Base-by-base conservation (phyloP, 2,329 filamentous ascomycete genomes). In the Penicillium sp. region DNA sequence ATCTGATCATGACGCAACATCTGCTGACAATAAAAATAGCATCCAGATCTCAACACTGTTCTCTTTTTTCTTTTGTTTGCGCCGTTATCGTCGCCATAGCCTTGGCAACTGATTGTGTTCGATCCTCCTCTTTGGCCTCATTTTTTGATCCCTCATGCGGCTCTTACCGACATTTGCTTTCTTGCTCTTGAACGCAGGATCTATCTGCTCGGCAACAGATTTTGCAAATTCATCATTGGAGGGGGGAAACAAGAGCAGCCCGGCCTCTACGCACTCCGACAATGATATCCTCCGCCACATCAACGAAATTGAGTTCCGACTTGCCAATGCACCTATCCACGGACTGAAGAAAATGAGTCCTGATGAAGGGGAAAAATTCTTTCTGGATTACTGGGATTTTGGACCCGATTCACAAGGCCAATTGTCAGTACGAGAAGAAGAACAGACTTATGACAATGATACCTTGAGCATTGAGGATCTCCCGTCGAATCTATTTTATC, bases 281-380 rank as follows among this genome's bases (percentile, higher is more conserved):
- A 22, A 48, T 24, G 22, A 49, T 11, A 51, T 63, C 8, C 48
- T 62, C n/a, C 61, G 56, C 16, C 66, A 56, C 48, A 62, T 75
- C 63, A 65, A 64, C 24, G 67, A 68, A 2, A 64, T 73, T n/a
- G 67, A 70, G 37, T 56, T 65, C 7, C 68, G 65, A 37, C 62
- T 75, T n/a, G 61, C 66, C 14, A 57, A 65, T 37, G 64, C 63
- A 21, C 55, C 68, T 3, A 61, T 68, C 10, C 59, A 59, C 0
- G 73, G 68, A 5, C 69, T 79, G 44, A 69, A 69, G 29, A 81
- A 80, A 57, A 80, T 81, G 78, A 76, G 70, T 43, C 62, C 60
- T 6, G 76, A 80, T 43, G 73, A 77, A 45, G 76, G 78, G 11
- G 77, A 81, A 62, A 81, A 80, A 63, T 81, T 81, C 65, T 78